phyloP scores from a whole-genome alignment of 2,329 filamentous ascomycete species.

The Zymoseptoria crescenta region DNA sequence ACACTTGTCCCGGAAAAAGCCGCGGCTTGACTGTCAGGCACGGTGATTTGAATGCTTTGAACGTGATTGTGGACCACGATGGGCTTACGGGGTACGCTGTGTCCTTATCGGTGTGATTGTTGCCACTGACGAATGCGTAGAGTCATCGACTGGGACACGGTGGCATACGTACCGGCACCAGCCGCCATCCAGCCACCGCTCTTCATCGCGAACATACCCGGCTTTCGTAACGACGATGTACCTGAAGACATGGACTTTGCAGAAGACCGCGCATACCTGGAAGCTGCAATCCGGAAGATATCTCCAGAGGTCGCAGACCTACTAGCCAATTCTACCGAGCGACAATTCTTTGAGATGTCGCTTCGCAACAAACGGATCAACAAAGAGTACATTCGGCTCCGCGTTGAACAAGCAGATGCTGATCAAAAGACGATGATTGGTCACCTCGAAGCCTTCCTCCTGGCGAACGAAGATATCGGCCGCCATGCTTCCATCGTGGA shows the following conservation, averaged over 20 bases:
- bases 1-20: neutral
- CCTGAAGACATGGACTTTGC: conserved; percentile 3
- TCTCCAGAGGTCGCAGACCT: conserved; percentile 1
- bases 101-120: no score
- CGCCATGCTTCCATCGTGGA: neutral
- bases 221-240: conserved; percentile 5
- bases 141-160: conserved; percentile 5
- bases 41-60: no score
- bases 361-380: conserved; percentile 2
- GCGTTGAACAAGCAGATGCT: neutral
- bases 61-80: no score
- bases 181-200: conserved; percentile 5
- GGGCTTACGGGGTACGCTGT: no score
- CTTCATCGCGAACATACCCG: conserved; percentile 7
- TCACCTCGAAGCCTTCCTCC: neutral
- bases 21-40: neutral
- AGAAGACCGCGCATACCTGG: conserved; percentile 6
- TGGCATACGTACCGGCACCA: conserved; percentile 2
- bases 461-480: neutral
- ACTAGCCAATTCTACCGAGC: neutral
- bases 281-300: neutral
- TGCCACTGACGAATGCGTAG: no score
- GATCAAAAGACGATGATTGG: neutral
- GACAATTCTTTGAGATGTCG: conserved; percentile 2
- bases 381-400: conserved; percentile 1